Evolutionary conservation across 805 yeast genomes (phyloP), one percentile per base, ranked within the genome.

Genomic region (Wickerhamomyces canadensis): DNA sequence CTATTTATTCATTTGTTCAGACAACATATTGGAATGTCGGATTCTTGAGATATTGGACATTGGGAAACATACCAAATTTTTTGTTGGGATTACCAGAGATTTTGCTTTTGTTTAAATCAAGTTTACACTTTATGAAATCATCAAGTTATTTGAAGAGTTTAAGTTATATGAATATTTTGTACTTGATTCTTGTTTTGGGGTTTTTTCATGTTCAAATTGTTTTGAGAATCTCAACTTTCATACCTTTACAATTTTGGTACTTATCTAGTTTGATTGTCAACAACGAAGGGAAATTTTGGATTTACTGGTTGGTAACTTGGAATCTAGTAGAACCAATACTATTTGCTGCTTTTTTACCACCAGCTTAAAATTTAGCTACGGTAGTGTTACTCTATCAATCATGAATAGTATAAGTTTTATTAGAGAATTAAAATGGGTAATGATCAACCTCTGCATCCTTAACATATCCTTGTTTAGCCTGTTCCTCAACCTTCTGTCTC

Each of bases 141-240:
- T 54, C 55, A 33, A 53, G 48, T 51, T 44, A 63, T 36, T 53
- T 60, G 15, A 48, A 51, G 33, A 73, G 78, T 1, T 47, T 75
- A 9, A 52, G 71, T 16, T 33, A 65, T 6, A 63, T 76, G 26
- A 69, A 73, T 41, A 37, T 52, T 4, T 43, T 70, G 0, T 68
- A 79, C 44, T 34, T 80, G 3, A 34, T 75, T 5, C 62, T 83
- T 5, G 76, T 79, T 6, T 19, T 76, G 2, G 63, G 77, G 24
- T 63, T 77, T 35, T 85, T 93, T 76, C 89, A 91, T 57, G 84
- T 82, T 26, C 98, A 91, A 58, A 87, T 89, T 25, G 67, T 91
- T 39, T 86, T 84, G 27, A 68, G 98, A 37, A 73, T 89, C 5
- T 74, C 82, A 10, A 72, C 91, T 6, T 85, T 87, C 54, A 57